phyloP scores from a whole-genome alignment of 208 protist species.

The Acanthamoeba culbertsoni region DNA sequence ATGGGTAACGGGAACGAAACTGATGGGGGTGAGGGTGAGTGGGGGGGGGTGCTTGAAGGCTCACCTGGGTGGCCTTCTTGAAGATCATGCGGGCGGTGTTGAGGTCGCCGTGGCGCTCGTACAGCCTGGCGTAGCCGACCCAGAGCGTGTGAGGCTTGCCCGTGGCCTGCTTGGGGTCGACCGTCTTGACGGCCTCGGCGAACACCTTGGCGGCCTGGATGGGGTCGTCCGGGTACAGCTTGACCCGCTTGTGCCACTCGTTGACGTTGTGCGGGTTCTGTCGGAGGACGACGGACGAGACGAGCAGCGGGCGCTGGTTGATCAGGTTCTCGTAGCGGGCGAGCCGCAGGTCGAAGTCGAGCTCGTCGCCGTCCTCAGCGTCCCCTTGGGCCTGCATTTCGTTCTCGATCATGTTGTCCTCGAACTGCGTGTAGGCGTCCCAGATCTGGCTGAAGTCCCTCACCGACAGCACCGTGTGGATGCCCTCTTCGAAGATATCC shows the following conservation, averaged over 20 bases:
- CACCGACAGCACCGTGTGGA: slow-evolving; percentile 85
- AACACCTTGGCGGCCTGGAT: slow-evolving; percentile 77
- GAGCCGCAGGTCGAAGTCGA: slow-evolving; percentile 82
- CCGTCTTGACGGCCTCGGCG: slow-evolving; percentile 83
- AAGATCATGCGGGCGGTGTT: slow-evolving; percentile 84
- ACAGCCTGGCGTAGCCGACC: slow-evolving; percentile 84
- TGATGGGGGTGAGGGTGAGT: not conserved
- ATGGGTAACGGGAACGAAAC: not conserved
- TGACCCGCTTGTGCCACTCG: slow-evolving; percentile 89
- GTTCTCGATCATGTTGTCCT: slow-evolving; percentile 71
- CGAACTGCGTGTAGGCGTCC: slow-evolving; percentile 89
- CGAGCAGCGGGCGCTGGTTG: slow-evolving; percentile 84
- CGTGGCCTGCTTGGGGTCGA: slow-evolving; percentile 79
- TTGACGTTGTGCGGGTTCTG: slow-evolving; percentile 92
- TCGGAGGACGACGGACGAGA: slow-evolving; percentile 81
- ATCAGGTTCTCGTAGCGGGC: slow-evolving; percentile 85
- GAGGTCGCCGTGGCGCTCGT: slow-evolving; percentile 75
- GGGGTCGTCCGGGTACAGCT: slow-evolving; percentile 75
- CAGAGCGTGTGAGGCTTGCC: slow-evolving; percentile 84
- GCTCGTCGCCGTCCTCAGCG: not conserved
- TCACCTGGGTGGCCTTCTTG: slow-evolving; percentile 68
- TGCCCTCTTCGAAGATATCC: slow-evolving; percentile 92
- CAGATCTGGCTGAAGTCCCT: slow-evolving; percentile 90
- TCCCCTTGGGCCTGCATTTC: slow-evolving; percentile 65
- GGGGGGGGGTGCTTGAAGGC: no score